Evolutionary conservation across 768 basidiomycete genomes (phyloP), one percentile per base, ranked within the genome.

Genomic region (Pulveroboletus frians): DNA sequence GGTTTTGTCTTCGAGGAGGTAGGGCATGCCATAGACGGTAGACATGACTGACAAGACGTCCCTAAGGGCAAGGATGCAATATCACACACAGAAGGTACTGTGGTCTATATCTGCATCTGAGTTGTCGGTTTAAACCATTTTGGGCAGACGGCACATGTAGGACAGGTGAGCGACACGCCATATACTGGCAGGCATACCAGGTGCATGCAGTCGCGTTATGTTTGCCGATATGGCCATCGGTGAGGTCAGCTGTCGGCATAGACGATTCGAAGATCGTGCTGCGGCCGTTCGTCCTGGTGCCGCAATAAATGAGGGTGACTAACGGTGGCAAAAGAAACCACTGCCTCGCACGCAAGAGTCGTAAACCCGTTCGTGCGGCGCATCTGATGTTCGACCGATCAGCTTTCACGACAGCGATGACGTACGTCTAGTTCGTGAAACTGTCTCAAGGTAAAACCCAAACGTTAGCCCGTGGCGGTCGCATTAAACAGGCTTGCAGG

Each of bases 1-100:
- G 6, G 76, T 77, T 47, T 69, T 77, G 68, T 86, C 84, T 60
- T 84, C 80, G 49, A 88, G 77, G 56, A 85, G 76, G 64, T 70
- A 78, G 34, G 82, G 79, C 57, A 84, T 69, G 48, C 77, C 79
- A 51, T 78, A 81, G 47, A 69, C 71, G 13, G 75, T 72, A 35
- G 60, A 52, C 62, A 61, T 65, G 55, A 39, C 32, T 57, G 51
- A 38, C 30, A 13, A 17, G 47, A 32, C 37, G 39, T 17, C 27
- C 35, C n/a, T 14, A 32, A 17, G 39, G 52, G 39, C 10, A 48
- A 43, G 43, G 38, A 7, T 44, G 36, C 26, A 17, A 29, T 37
- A 21, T 40, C 43, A 17, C 36, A 40, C 48, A 42, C 35, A 20
- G 27, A 51, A 26, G 13, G 7, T 5, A 32, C 15, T n/a, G 49